Percentiles rank a stretch among this genome's conserved stretches.
Conservation (phyloP, 78 protist genomes). For the Creolimax fragrantissima region DNA sequence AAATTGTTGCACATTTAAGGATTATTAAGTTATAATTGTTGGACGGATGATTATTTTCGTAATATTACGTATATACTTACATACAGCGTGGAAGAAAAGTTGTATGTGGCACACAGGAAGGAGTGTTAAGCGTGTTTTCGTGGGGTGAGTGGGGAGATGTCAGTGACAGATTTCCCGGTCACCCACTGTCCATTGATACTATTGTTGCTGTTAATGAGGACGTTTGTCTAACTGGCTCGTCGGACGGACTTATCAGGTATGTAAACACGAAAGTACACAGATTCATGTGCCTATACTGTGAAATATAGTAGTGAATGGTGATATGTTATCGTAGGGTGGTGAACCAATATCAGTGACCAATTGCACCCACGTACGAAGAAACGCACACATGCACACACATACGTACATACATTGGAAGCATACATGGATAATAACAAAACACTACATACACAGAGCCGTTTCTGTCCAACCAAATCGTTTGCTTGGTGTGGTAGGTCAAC, state of each 20-base stretch:
- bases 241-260: constrained; percentile 32
- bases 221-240: constrained; percentile 1
- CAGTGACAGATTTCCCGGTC: constrained; percentile 25
- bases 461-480: constrained; percentile 7
- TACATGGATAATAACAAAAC: no score
- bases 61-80: no score
- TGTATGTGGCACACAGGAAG: constrained; percentile 36
- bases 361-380: no score
- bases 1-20: no score
- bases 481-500: constrained; percentile 38
- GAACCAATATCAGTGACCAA: no score
- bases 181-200: constrained; percentile 29
- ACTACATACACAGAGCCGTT: constrained; percentile 20
- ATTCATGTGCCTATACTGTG: no score
- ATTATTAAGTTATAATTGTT: no score
- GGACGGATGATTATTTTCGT: no score
- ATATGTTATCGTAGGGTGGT: no score
- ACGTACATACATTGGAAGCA: no score
- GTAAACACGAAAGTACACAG: not conserved
- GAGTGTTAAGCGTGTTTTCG: constrained; percentile 5
- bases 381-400: no score
- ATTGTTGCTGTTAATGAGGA: not conserved
- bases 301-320: no score
- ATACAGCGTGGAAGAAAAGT: constrained; percentile 21
- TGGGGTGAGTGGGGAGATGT: constrained; percentile 40